Base-by-base conservation (phyloP, 495 filamentous ascomycete genomes). In the Choiromyces venosus region DNA sequence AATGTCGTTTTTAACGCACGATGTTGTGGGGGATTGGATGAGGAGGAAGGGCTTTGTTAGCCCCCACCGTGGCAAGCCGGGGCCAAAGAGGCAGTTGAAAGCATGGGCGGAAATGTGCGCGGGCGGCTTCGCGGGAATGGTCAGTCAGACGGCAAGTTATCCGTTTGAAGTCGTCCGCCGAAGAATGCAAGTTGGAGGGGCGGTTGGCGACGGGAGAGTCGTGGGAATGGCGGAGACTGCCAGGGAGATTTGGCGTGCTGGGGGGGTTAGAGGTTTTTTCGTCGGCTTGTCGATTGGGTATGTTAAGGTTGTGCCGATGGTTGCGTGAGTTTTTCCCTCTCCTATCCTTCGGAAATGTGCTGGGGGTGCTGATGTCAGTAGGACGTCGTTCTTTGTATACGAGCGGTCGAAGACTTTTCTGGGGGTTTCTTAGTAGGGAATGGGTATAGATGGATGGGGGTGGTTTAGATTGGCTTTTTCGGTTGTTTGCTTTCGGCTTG, bases 1-100 rank as follows among this genome's bases (percentile, higher is more conserved):
- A 67, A 89, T 96, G 79, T 97, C 94, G n/a, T 99, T 99, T 85
- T 87, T 98, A 40, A 96, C 93, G 0, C 95, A 99, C 82, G 95
- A 99, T 80, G 91, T 91, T 5, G 87, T 88, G 0, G 89, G 92
- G 36, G 95, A 99, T 82, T 80, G 92, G 42, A 86, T 99, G 61
- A 92, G 95, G 1, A 80, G 84, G 68, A 91, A 71, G 67, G 52
- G 71, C 61, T 69, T 64, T 46, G 44, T 42, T 37, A 72, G 69
- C 6, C 73, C 10, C 29, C 66, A 73, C 44, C 44, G 64, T 9
- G 39, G 52, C 37, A 67, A 67, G 81, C n/a, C n/a, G n/a, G n/a
- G n/a, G n/a, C n/a, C n/a, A 78, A 82, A 82, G 80, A 61, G 80
- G 75, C 33, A 80, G 72, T 83, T 94, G 25, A 87, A 85, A 19